Evolutionary conservation across 129 eudicot genomes (phyloP).

Genomic region (Flaveria brownii): DNA sequence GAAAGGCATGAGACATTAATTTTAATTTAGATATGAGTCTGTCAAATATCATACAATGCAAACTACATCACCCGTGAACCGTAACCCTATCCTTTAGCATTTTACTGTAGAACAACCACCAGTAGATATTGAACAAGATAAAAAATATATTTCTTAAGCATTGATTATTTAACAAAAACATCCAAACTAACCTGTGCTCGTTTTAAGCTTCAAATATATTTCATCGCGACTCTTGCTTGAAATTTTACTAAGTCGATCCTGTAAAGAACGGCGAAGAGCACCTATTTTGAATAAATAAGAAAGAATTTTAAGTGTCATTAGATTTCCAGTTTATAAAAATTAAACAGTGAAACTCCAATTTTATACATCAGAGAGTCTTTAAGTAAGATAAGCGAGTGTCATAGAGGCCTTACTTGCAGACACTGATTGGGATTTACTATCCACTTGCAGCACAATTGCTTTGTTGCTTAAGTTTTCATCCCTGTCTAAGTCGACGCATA

Average conservation of each 20-base stretch:
- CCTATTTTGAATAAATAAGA: conserved; percentile 43
- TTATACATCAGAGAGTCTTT: conserved; percentile 16
- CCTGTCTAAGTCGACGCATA: conserved; percentile 74
- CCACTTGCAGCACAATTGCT: conserved; percentile 84
- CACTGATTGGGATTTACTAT: conserved; percentile 87
- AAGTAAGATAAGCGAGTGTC: conserved; percentile 19
- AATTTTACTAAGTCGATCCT: conserved; percentile 86
- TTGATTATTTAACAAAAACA: not conserved
- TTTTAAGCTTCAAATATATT: conserved; percentile 84
- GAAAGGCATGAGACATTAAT: conserved; percentile 14
- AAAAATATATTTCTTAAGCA: not conserved
- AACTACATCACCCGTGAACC: not conserved
- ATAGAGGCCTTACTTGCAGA: conserved; percentile 85
- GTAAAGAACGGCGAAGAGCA: conserved; percentile 94
- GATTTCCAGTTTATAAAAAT: conserved; percentile 17
- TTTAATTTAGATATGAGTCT: not conserved
- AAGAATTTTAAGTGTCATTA: conserved; percentile 20
- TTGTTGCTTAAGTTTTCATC: conserved; percentile 84
- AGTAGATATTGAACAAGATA: conserved; percentile 11
- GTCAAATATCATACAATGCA: not conserved
- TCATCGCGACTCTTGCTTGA: conserved; percentile 88
- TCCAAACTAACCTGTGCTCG: conserved; percentile 78
- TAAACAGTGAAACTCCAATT: conserved; percentile 5
- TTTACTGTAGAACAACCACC: not conserved
- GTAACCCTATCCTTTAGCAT: conserved; percentile 4